Conservation (phyloP, 192 early-diverging fungal species). For the Phlyctochytrium bullatum region DNA sequence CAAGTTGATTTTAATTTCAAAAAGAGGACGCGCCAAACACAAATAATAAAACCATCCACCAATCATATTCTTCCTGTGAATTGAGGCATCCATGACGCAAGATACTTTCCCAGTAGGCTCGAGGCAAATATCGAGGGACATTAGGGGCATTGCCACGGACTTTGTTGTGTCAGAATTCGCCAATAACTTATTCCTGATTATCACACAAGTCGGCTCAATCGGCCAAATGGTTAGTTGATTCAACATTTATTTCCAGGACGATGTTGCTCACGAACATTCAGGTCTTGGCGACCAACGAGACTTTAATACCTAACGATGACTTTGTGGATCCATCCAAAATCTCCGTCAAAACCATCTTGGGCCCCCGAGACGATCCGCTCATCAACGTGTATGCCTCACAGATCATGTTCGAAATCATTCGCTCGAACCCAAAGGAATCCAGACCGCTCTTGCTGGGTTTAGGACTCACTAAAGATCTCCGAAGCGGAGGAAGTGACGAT, state of each 20-base stretch:
- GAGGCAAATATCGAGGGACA: background rate
- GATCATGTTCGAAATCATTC: background rate
- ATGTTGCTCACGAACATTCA: too few relatives aligned
- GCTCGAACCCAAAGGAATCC: background rate
- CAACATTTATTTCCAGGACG: background rate
- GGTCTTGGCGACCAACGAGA: background rate
- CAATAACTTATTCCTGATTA: background rate
- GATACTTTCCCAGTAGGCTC: background rate
- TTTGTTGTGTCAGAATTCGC: background rate
- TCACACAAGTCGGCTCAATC: background rate
- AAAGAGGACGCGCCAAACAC: too few relatives aligned
- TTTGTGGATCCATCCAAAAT: background rate
- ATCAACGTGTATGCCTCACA: background rate
- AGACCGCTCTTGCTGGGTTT: background rate
- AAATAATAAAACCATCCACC: too few relatives aligned
- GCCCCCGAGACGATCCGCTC: background rate
- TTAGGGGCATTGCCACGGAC: background rate
- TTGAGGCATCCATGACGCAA: too few relatives aligned
- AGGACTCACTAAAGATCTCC: background rate
- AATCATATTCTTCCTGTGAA: too few relatives aligned
- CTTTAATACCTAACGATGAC: too few relatives aligned
- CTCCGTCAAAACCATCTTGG: background rate
- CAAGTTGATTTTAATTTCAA: too few relatives aligned
- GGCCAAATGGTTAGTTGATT: background rate
- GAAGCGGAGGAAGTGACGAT: background rate